Base-by-base conservation (phyloP, 208 protist species). In the Leishmania braziliensis region DNA sequence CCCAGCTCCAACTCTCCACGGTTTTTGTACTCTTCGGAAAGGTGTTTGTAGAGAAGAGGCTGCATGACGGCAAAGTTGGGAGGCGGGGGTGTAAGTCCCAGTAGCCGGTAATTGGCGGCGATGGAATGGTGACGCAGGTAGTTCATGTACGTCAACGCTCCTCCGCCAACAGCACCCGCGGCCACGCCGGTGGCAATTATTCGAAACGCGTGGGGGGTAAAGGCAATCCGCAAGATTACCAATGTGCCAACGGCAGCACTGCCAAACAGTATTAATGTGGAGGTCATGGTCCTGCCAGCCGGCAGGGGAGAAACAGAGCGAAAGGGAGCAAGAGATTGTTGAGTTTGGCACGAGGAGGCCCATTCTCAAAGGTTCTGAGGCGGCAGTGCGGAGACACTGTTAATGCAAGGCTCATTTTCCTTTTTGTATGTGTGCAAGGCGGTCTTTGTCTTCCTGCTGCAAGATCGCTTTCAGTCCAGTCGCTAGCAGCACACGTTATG, bases 21-120 rank as follows among this genome's bases (percentile, higher is more conserved):
- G 33, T 90, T 91, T 56, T 93, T 85, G 72, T 95, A 95, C 29
- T 88, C 84, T 33, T 89, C 76, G 2, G 86, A 79, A 14, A 95
- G 33, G 77, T 97, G 89, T 8, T 79, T 71, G 79, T 90, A 95
- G 33, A 97, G 86, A 16, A 87, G 51, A 3, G 82, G 83, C 70
- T 83, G 85, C 53, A 95, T 91, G 10, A 80, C 71, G 0, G 77
- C 60, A 48, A 92, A 97, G 83, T 93, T 90, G 14, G 76, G 74
- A 26, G 86, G 81, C n/a, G 84, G 89, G 5, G 65, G 66, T 29
- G 80, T 78, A 6, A 94, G 60, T 39, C 80, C 78, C 39, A 91
- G 74, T 20, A 86, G 85, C 43, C 77, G 79, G 56, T 84, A 90
- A 51, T 85, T 84, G 0, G 90, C 89, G 1, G 82, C 85, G 73